phyloP scores from a whole-genome alignment of 1,284 basidiomycete genomes.

The Malassezia vespertilionis region DNA sequence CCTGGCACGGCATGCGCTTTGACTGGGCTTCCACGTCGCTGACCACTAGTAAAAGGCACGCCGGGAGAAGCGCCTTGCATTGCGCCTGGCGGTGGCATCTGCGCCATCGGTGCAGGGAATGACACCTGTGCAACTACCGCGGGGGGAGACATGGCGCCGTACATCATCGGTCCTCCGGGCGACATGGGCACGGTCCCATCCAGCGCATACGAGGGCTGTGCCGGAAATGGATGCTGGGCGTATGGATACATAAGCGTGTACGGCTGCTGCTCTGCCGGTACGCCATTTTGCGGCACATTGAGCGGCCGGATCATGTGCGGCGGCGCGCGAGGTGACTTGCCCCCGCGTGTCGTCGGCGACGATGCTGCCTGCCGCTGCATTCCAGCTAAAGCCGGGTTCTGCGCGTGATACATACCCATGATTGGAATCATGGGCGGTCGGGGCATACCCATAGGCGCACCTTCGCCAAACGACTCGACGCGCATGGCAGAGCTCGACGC shows the following conservation, averaged over 20 bases:
- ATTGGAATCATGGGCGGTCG: conserved; percentile 2
- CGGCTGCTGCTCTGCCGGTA: conserved; percentile 5
- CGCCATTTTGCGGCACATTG: not conserved
- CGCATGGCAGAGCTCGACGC: conserved; percentile 10
- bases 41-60: too few relatives aligned
- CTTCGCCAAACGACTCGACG: not conserved
- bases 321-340: conserved; percentile 4
- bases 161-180: conserved; percentile 4
- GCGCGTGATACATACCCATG: not conserved
- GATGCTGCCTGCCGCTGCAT: not conserved
- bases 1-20: too few relatives aligned
- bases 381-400: not conserved
- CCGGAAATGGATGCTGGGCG: conserved; percentile 13
- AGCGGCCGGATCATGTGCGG: conserved; percentile 1
- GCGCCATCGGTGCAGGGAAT: not conserved
- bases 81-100: not conserved
- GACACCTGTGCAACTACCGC: conserved; percentile 6
- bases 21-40: too few relatives aligned
- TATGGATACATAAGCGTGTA: conserved; percentile 11
- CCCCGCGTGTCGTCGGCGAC: not conserved
- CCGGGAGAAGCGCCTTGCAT: too few relatives aligned
- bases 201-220: conserved; percentile 8
- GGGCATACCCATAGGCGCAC: conserved; percentile 4
- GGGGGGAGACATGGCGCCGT: not conserved
- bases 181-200: not conserved